Evolutionary conservation across 2,329 filamentous ascomycete species (phyloP).

Genomic region (Aspergillus hortae): DNA sequence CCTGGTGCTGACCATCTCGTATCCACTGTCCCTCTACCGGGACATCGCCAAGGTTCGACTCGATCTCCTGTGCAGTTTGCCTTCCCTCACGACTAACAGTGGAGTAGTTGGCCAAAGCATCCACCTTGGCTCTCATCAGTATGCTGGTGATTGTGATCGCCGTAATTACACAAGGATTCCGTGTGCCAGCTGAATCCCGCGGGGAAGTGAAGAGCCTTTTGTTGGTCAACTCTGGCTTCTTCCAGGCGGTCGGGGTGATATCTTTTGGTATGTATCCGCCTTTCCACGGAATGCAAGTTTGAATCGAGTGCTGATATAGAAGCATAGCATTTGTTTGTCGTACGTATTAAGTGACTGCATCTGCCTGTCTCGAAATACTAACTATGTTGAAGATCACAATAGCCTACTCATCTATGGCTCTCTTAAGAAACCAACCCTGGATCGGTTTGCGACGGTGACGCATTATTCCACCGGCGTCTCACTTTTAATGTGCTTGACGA

Average conservation of each 20-base stretch:
- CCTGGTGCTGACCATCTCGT: conserved; percentile 81
- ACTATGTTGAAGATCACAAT: conserved; percentile 67
- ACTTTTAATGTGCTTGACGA: conserved; percentile 82
- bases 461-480: conserved; percentile 90
- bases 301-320: conserved; percentile 28
- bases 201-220: conserved; percentile 70
- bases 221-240: conserved; percentile 80
- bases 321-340: conserved; percentile 62
- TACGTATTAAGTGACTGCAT: conserved; percentile 31
- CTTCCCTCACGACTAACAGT: conserved; percentile 28
- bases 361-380: conserved; percentile 9
- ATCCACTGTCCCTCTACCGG: conserved; percentile 85
- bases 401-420: conserved; percentile 97
- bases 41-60: conserved; percentile 86
- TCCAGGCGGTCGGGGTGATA: conserved; percentile 95
- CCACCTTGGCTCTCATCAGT: conserved; percentile 84
- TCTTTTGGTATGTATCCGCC: conserved; percentile 71
- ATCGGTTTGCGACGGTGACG: conserved; percentile 89
- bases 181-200: conserved; percentile 67
- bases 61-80: background rate
- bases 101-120: conserved; percentile 83
- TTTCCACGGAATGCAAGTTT: background rate
- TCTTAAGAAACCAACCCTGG: conserved; percentile 86
- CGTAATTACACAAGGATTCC: conserved; percentile 76
- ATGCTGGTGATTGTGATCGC: conserved; percentile 89